Evolutionary conservation across 257 asterid genomes (phyloP), one percentile per base, ranked within the genome.

Genomic region (Verbena officinalis): DNA sequence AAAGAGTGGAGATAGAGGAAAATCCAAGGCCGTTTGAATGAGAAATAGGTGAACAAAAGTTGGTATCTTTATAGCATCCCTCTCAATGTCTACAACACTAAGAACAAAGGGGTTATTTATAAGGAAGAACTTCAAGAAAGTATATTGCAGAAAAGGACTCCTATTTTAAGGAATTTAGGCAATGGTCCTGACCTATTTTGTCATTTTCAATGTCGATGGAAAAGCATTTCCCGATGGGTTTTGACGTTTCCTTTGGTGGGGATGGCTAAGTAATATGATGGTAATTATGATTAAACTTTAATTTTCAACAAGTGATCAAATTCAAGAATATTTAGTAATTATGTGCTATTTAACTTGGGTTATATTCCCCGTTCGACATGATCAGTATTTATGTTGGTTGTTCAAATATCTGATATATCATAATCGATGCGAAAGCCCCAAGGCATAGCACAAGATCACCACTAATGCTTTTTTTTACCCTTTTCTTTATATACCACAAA

Each of bases 191-290:
- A 61, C 43, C 14, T 73, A 2, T 72, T 43, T 76, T 82, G 83
- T 80, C 83, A 54, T 59, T 61, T 67, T 15, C 33, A 52, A 54
- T 81, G 64, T 75, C 58, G 87, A 61, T 79, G 65, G 76, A 71
- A 58, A 74, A 78, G 66, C 73, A 57, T 68, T 78, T 85, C 82
- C 87, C 83, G 39, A 79, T 80, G 86, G 78, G 21, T 62, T 82
- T 84, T 84, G 88, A 80, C 88, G 81, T 80, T 86, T 78, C 76
- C 62, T 63, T 71, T 71, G 81, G 78, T 74, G 55, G 72, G 73
- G 64, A 62, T 48, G 59, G 31, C 57, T 22, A 9, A 39, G 38
- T 13, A 50, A 21, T 31, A 11, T 17, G 15, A 4, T 4, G 3
- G 7, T 36, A 3, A 4, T 4, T 36, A 36, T 9, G 3, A 36